Evolutionary conservation across 257 asterid species (phyloP).

Genomic region (Solanum lignicaule): DNA sequence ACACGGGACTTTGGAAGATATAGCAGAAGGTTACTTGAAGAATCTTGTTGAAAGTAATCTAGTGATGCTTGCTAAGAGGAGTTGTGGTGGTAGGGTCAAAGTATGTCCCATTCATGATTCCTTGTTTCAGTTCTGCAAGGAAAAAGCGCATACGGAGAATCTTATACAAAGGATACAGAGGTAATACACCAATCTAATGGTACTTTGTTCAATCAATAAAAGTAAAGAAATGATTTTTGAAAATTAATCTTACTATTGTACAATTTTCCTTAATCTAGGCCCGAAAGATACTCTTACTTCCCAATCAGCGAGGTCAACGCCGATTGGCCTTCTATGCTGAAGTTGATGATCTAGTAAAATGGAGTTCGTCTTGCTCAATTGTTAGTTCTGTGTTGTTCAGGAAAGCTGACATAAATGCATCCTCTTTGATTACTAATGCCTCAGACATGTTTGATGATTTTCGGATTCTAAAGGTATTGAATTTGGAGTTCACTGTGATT

Average conservation of each 20-base stretch:
- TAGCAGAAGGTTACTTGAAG: not conserved
- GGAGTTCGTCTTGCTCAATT: not conserved
- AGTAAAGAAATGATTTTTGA: not conserved
- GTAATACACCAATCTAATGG: not conserved
- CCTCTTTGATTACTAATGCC: too few species aligned
- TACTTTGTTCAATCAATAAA: not conserved
- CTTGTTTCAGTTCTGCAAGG: not conserved
- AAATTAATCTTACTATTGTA: not conserved
- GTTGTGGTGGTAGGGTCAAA: not conserved
- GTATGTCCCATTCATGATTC: not conserved
- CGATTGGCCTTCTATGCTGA: not conserved
- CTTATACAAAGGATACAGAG: not conserved
- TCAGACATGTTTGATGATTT: too few species aligned
- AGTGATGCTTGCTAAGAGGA: not conserved
- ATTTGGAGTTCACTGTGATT: not conserved
- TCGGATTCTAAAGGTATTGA: not conserved
- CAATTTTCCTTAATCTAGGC: not conserved
- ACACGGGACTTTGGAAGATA: not conserved
- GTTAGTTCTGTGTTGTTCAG: not conserved
- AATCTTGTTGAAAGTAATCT: not conserved
- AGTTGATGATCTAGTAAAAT: not conserved
- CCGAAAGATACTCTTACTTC: not conserved
- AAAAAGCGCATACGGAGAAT: not conserved
- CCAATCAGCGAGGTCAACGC: not conserved
- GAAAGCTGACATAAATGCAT: too few species aligned